These are phyloP conservation scores for Gastrodia elata DNA, from an alignment of 106 monocot genomes.

Conservation along the genomic window DNA sequence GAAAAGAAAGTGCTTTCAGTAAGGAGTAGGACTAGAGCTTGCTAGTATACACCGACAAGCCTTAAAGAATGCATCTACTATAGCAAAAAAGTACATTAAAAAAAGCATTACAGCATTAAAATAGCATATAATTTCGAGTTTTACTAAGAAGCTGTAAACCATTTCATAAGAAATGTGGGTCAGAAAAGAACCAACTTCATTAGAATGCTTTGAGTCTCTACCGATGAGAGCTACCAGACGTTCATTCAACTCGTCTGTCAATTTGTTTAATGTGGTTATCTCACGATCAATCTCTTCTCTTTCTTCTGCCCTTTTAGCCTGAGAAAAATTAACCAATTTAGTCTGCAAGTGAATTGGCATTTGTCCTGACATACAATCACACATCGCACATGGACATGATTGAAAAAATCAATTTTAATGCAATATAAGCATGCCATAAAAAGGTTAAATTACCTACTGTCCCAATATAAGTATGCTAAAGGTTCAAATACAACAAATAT, in stretches of 20 bases:
- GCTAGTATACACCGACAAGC: not conserved
- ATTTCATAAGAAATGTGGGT: not conserved
- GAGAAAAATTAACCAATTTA: constrained; percentile 16
- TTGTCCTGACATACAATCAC: not conserved
- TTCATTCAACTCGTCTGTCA: constrained; percentile 33
- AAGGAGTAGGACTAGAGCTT: not conserved
- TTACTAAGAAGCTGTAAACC: not conserved
- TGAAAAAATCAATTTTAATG: not conserved
- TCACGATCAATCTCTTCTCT: constrained; percentile 73
- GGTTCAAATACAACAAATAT: not conserved
- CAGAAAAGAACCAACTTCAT: constrained; percentile 5
- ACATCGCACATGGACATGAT: not conserved
- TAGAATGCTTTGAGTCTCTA: constrained; percentile 2
- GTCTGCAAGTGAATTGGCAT: not conserved
- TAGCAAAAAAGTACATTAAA: not conserved
- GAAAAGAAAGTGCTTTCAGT: too few relatives aligned
- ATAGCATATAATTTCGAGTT: not conserved
- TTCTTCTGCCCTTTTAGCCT: constrained; percentile 77
- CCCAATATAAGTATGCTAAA: not conserved
- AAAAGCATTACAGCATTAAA: not conserved
- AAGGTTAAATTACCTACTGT: not conserved
- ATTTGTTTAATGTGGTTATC: constrained; percentile 38
- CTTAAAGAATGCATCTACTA: not conserved
- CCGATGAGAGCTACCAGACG: constrained; percentile 11
- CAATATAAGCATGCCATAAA: not conserved